Evolutionary conservation across 208 protist species (phyloP), one percentile per base, ranked within the genome.

Genomic region (Novymonas esmeraldas): DNA sequence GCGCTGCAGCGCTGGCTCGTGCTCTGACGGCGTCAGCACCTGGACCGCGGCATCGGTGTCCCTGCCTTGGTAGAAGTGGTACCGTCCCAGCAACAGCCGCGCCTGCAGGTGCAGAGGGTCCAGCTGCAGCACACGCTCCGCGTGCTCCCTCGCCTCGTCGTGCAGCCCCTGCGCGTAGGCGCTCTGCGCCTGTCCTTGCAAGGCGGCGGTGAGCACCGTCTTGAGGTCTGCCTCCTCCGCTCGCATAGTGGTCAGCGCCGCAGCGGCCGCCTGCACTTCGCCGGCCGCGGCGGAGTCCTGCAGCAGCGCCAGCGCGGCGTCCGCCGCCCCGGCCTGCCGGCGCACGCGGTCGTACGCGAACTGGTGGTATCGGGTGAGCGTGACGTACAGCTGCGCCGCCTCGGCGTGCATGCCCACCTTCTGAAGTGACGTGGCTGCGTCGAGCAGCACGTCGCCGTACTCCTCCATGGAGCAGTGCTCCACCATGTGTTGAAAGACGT

Each of bases 391-490:
- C 60, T 79, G 61, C 14, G 41, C 52, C 3, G 87, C 86, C 26
- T 92, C 85, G 22, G 33, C 66, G 65, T 89, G 78, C 78, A 92
- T 78, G 18, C 87, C 82, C 22, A 90, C 87, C 49, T 89, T 88
- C 67, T 84, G 81, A 42, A 96, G 75, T 13, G 78, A 81, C 44
- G 80, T 75, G 16, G 89, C 92, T 9, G 87, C 85, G 52, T 96
- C 92, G 28, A 89, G 78, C 39, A 96, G 51, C 10, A 93, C 87
- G 64, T 96, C 92, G 45, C 82, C 89, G 66, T 91, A 95, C 14
- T 87, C 78, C 10, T 85, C 81, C 84, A 96, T 94, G 34, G 82
- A 59, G 64, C 88, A 96, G n/a, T 78, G 82, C 29, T 86, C 75
- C 28, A 93, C 39, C 55, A 96, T 78, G 67, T 92, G 78, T 36